Conservation (phyloP, 441 rosid species). For the Manihot esculenta region DNA sequence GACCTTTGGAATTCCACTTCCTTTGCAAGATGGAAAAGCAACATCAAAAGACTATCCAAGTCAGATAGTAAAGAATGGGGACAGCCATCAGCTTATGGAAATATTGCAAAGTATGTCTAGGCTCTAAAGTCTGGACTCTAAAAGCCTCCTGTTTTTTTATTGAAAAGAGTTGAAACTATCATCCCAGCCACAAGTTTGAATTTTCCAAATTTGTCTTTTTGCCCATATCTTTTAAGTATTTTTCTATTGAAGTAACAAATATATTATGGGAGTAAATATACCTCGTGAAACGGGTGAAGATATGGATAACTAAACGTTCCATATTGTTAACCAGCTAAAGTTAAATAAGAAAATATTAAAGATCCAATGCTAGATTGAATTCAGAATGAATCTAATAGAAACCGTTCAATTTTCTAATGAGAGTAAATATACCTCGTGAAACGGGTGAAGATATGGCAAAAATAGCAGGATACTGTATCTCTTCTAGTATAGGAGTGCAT, state of each 20-base stretch:
- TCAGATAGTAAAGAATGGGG: not conserved
- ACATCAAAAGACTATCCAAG: constrained; percentile 17
- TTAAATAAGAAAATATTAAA: not conserved
- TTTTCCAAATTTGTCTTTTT: not conserved
- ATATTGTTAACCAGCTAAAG: not conserved
- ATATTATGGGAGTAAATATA: constrained; percentile 16
- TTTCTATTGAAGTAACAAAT: not conserved
- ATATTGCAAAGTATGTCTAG: no score
- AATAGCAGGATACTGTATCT: constrained; percentile 67
- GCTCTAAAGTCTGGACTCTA: no score
- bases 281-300: constrained; percentile 82
- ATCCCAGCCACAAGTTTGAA: no score
- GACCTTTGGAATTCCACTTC: constrained; percentile 94
- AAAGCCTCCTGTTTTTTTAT: not conserved
- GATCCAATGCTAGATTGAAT: not conserved
- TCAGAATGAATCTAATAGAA: constrained; percentile 12
- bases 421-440: constrained; percentile 54
- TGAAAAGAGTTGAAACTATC: not conserved
- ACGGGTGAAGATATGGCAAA: constrained; percentile 87
- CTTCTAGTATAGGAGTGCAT: constrained; percentile 70
- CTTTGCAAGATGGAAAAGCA: constrained; percentile 39
- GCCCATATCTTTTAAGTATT: not conserved
- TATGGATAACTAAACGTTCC: constrained; percentile 1
- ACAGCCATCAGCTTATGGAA: not conserved
- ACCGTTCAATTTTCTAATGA: constrained; percentile 20